Base-by-base conservation (phyloP, 2,329 filamentous ascomycete species). In the Scedosporium dehoogii region DNA sequence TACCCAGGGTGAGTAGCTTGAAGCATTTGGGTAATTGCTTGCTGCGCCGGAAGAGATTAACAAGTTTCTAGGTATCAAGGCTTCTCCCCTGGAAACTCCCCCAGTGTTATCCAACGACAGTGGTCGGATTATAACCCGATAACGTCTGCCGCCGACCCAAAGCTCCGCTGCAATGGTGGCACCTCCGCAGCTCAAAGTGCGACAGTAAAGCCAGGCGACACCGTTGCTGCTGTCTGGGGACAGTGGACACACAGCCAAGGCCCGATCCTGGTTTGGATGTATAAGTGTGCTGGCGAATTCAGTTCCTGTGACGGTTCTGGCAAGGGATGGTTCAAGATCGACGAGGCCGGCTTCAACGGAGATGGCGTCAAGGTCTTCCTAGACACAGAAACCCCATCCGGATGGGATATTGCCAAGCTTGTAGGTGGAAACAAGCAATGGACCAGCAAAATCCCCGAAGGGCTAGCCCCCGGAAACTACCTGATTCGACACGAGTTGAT, bases 401-500 rank as follows among this genome's bases (percentile, higher is more conserved):
- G 65, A 21, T 79, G 76, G 76, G 73, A 72, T 55, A 72, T 75
- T 44, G 73, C 75, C 66, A 72, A 77, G 46, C 72, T 85, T 68
- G 80, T 79, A 66, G 67, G 73, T 67, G 77, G 79, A 71, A 76
- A 77, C 69, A 80, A 79, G 73, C 78, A 75, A 69, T 75, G 75
- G 69, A 75, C 74, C 62, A 74, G 81, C 65, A 78, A 73, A 16
- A 75, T 83, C 53, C 81, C 81, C 60, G 68, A 70, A 55, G 65
- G 64, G 63, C 75, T 83, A 48, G 76, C 74, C 25, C 70, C 77
- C 29, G 81, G 81, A 62, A 79, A 81, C 72, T 83, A 83, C 69
- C 74, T 83, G 62, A 69, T 83, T 65, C 79, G 81, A 59, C 78
- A 82, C 69, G 81, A 83, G 71, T 81, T 82, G 69, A 82, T 83